A percentile compares a stretch with the other conserved stretches of the same genome.
phyloP scores from a whole-genome alignment of 768 basidiomycete genomes.

The Pluteus cervinus region DNA sequence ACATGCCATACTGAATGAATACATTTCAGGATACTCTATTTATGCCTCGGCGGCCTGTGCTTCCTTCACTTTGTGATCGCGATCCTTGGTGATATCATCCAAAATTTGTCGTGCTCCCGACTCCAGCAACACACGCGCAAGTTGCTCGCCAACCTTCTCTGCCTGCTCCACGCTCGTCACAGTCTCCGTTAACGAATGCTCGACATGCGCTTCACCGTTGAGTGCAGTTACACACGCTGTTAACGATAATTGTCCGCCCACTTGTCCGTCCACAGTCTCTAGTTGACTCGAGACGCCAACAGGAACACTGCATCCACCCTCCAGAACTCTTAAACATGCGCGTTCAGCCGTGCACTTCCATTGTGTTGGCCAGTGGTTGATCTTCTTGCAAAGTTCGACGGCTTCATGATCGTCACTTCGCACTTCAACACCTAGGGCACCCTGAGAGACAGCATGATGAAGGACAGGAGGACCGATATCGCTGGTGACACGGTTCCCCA shows the following conservation, averaged over 20 bases:
- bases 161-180: constrained; percentile 54
- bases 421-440: constrained; percentile 85
- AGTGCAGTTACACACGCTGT: constrained; percentile 84
- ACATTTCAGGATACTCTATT: constrained; percentile 7
- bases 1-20: not conserved
- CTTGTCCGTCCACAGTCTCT: constrained; percentile 20
- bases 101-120: constrained; percentile 75
- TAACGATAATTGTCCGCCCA: constrained; percentile 45
- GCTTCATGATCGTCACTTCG: constrained; percentile 58
- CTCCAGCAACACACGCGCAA: constrained; percentile 61
- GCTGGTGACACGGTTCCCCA: constrained; percentile 67
- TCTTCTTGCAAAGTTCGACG: constrained; percentile 52
- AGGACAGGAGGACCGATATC: constrained; percentile 71
- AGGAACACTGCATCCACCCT: constrained; percentile 97
- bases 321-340: constrained; percentile 80
- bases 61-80: constrained; percentile 40
- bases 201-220: constrained; percentile 66
- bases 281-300: constrained; percentile 72
- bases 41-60: constrained; percentile 27
- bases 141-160: constrained; percentile 57
- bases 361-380: constrained; percentile 74
- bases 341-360: constrained; percentile 83
- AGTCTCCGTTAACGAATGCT: constrained; percentile 48
- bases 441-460: constrained; percentile 91
- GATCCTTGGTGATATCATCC: constrained; percentile 74